Conservation (phyloP, 495 filamentous ascomycete species). For the Xylaria palmicola region DNA sequence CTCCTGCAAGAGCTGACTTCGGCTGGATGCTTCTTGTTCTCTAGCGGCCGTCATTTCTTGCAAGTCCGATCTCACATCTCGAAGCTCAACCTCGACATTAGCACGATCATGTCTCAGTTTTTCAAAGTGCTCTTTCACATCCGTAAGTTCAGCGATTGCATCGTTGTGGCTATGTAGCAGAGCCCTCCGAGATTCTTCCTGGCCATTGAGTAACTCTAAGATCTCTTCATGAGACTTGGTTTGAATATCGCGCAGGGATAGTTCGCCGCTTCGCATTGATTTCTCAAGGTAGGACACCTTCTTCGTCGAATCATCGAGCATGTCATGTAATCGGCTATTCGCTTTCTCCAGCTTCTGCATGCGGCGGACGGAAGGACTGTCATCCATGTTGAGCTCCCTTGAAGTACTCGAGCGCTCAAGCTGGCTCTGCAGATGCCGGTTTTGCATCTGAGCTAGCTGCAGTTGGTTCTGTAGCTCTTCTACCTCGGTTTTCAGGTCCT, state of each 20-base stretch:
- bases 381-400: slow-evolving; percentile 62
- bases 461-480: slow-evolving; percentile 94
- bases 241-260: slow-evolving; percentile 88
- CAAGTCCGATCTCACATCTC: slow-evolving; percentile 79
- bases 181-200: slow-evolving; percentile 83
- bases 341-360: slow-evolving; percentile 91
- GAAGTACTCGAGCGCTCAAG: slow-evolving; percentile 63
- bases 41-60: slow-evolving; percentile 72
- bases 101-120: slow-evolving; percentile 76
- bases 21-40: slow-evolving; percentile 81
- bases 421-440: slow-evolving; percentile 89
- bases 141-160: slow-evolving; percentile 76
- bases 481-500: slow-evolving; percentile 88
- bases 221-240: slow-evolving; percentile 93
- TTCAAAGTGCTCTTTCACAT: slow-evolving; percentile 84
- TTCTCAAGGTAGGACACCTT: slow-evolving; percentile 90
- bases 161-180: slow-evolving; percentile 83
- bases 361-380: slow-evolving; percentile 79
- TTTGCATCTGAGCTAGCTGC: slow-evolving; percentile 94
- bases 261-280: slow-evolving; percentile 80
- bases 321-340: slow-evolving; percentile 88
- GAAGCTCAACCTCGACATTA: slow-evolving; percentile 81
- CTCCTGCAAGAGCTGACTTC: slow-evolving; percentile 86
- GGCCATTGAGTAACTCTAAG: slow-evolving; percentile 87
- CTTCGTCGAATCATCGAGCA: slow-evolving; percentile 91